Evolutionary conservation across 192 early-diverging fungal species (phyloP), one percentile per base, ranked within the genome.

Genomic region (Backusella liffmaniae): DNA sequence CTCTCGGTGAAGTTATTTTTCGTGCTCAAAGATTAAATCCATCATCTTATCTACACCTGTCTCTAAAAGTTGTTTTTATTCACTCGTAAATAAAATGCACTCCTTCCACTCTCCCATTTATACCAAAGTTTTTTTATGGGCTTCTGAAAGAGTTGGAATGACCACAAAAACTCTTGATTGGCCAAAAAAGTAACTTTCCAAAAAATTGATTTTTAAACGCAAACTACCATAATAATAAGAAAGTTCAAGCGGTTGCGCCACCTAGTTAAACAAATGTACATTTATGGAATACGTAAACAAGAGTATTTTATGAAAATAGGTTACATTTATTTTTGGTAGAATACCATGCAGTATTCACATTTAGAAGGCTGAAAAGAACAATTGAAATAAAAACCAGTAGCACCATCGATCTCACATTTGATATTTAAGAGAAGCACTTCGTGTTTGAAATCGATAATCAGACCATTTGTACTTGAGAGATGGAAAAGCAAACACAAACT

Each of bases 341-440:
- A 62, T 29, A 13, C 23, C 56, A 62, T 62, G 56, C 56, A 62
- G 23, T 62, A 62, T 62, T 62, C 56, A 62, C 56, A 62, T 62
- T 62, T 62, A 0, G 56, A 62, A 29, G 26, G 4, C 23, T 62
- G 26, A 29, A 62, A 26, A 62, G 23, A 29, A 26, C 56, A 62
- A 62, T 62, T 62, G 56, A 62, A 29, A 62, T 62, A 62, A 62
- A 62, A 62, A 62, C 56, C 56, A 62, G 26, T 62, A 26, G 23
- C 12, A 62, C 56, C 23, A 62, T 62, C 56, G 56, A 29, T 62
- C n/a, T 56, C 26, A 12, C 56, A 10, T 9, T 12, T 26, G 7
- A 26, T 26, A 62, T 62, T 26, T 10, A 62, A 29, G 26, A 62
- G 13, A 62, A 29, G 8, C 4, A 26, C 26, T 29, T 62, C 26